Percentiles rank a stretch among this genome's conserved stretches.
These are phyloP conservation scores for Macrotyloma uniflorum DNA, from an alignment of 306 rosid species.

Conservation along the genomic window DNA sequence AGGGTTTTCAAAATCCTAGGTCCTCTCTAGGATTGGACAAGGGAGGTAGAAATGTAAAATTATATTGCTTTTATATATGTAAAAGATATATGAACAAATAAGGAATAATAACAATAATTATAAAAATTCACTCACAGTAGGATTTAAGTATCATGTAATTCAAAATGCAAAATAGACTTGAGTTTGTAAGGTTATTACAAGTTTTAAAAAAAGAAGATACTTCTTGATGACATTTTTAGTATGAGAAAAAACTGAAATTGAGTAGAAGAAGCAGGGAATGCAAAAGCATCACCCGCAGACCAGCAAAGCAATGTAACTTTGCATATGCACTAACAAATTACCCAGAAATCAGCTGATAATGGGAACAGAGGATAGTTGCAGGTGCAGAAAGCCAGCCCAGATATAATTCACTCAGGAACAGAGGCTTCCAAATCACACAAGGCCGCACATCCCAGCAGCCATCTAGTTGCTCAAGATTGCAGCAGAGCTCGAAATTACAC, in stretches of 20 bases:
- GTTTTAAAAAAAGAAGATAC: not conserved
- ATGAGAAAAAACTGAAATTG: not conserved
- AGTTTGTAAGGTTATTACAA: not conserved
- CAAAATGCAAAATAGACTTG: not conserved
- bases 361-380: not conserved
- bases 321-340: not conserved
- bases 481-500: not conserved
- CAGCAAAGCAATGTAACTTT: not conserved
- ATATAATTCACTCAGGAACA: not conserved
- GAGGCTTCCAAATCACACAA: not conserved
- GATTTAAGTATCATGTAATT: conserved; percentile 1
- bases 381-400: not conserved
- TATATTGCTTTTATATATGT: not conserved
- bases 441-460: not conserved
- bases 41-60: not conserved
- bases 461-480: not conserved
- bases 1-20: not conserved
- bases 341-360: not conserved
- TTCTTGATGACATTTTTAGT: not conserved
- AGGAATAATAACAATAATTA: not conserved
- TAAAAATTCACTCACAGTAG: not conserved
- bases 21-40: not conserved
- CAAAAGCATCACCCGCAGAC: not conserved
- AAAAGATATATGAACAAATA: not conserved
- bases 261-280: not conserved